A percentile compares a stretch with the other conserved stretches of the same genome.
These are phyloP conservation scores for Hibiscus trionum DNA, from an alignment of 345 rosid genomes.

Conservation along the genomic window DNA sequence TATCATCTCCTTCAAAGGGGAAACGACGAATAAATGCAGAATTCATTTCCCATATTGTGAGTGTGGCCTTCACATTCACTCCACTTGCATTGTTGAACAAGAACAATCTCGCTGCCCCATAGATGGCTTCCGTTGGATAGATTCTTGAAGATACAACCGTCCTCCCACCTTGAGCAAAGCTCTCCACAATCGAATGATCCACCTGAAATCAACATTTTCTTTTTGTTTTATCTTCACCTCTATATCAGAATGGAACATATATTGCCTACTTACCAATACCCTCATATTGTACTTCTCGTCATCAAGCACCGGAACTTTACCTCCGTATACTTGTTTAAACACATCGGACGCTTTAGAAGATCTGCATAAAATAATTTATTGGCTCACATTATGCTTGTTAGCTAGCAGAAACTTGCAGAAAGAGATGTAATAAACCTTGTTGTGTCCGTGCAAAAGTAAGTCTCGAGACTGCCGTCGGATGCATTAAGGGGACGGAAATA, in stretches of 20 bases:
- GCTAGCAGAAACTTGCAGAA: background rate
- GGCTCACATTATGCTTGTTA: background rate
- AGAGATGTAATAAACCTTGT: conserved; percentile 39
- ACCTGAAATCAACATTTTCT: conserved; percentile 33
- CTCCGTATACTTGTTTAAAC: conserved; percentile 50
- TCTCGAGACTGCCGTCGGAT: conserved; percentile 26
- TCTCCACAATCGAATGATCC: conserved; percentile 93
- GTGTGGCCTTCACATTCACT: conserved; percentile 28
- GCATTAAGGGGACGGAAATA: conserved; percentile 51
- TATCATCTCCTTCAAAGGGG: conserved; percentile 22
- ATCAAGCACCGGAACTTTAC: conserved; percentile 52
- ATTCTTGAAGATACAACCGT: conserved; percentile 71
- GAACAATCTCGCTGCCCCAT: conserved; percentile 64
- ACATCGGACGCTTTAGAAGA: conserved; percentile 67
- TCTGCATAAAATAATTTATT: conserved; percentile 32
- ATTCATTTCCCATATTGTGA: conserved; percentile 20
- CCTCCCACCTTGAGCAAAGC: conserved; percentile 83
- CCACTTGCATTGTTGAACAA: conserved; percentile 81
- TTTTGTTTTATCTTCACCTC: too few species aligned
- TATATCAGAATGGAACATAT: background rate
- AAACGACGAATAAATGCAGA: conserved; percentile 69
- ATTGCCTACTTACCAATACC: conserved; percentile 48
- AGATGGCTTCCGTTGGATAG: conserved; percentile 82
- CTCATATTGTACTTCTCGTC: conserved; percentile 67
- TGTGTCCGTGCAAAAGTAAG: conserved; percentile 68